Base-by-base conservation (phyloP, 2,329 filamentous ascomycete species). In the Penicillium hordei region DNA sequence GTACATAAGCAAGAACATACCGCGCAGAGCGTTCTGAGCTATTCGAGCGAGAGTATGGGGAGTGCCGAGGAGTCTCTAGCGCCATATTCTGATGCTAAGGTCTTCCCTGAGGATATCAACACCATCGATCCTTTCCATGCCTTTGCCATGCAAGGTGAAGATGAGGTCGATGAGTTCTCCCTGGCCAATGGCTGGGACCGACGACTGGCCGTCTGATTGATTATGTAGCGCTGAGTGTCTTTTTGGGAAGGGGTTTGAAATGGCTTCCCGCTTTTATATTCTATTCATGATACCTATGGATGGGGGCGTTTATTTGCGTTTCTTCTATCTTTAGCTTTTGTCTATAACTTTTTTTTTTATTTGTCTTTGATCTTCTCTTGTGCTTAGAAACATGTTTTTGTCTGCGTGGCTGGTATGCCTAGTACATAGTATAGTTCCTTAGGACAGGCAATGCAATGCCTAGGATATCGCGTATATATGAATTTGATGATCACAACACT, bases 11-110 rank as follows among this genome's bases (percentile, higher is more conserved):
- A 60, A 49, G 72, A 63, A 53, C 65, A 60, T 33, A 54, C 70
- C 15, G 72, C 82, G 31, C 82, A 82, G 62, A 86, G 83, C 59
- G 82, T 85, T 4, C 71, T 85, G 31, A 85, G 83, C 70, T 83
- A 85, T 59, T 85, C 82, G 6, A 83, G 86, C 46, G 84, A 86
- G 68, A 85, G 83, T 57, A 65, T 85, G 57, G 84, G 80, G 15
- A 84, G 81, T 51, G 77, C 78, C 17, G 83, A 82, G 17, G 81
- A 83, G 2, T 58, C 62, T 12, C 23, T 66, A n/a, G 58, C 66
- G 3, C 64, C 67, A 4, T 58, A 65, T 7, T 31, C 48, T 3
- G 68, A 70, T 43, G 48, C 64, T 23, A 63, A 62, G 13, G 46
- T 67, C n/a, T 67, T 62, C 15, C 60, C 67, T 15, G 70, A 71